These are phyloP conservation scores for Sphagnum magellanicum DNA, from an alignment of 228 moss, liverwort and hornwort genomes.

Conservation along the genomic window DNA sequence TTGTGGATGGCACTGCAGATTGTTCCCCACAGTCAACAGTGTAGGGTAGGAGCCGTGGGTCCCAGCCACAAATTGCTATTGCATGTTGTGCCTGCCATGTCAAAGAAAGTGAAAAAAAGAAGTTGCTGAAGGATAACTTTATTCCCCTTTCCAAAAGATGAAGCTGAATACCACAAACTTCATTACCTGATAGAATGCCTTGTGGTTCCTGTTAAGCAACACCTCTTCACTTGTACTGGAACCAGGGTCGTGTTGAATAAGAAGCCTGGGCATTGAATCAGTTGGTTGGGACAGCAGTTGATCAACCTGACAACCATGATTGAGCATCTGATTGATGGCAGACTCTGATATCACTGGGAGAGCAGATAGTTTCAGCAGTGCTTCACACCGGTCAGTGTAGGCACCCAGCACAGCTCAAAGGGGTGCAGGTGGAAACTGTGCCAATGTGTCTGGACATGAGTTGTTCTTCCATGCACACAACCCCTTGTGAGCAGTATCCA, in stretches of 20 bases:
- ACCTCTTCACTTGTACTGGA: slow-evolving; percentile 23
- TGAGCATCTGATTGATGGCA: slow-evolving; percentile 56
- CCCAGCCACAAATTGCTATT: slow-evolving; percentile 95
- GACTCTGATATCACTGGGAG: slow-evolving; percentile 73
- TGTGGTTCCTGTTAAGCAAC: slow-evolving; percentile 13
- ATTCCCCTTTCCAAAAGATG: too few relatives aligned
- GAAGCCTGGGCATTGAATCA: slow-evolving; percentile 27
- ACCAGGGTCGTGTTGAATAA: slow-evolving; percentile 18
- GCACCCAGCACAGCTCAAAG: slow-evolving; percentile 49
- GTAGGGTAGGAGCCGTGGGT: slow-evolving; percentile 81
- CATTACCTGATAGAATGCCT: slow-evolving; percentile 33
- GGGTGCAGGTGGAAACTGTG: slow-evolving; percentile 81
- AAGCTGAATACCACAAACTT: too few relatives aligned
- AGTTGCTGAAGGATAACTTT: too few relatives aligned
- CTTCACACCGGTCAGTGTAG: slow-evolving; percentile 70
- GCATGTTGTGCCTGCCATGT: slow-evolving; percentile 67
- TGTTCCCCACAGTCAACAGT: slow-evolving; percentile 68
- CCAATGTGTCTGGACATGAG: slow-evolving; percentile 70
- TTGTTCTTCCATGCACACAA: slow-evolving; percentile 93
- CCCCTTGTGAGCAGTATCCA: slow-evolving; percentile 82
- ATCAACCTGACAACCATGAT: slow-evolving; percentile 60
- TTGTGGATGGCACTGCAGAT: slow-evolving; percentile 26
- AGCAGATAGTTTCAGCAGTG: slow-evolving; percentile 75
- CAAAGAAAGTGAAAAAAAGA: not conserved
- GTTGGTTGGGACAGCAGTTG: slow-evolving; percentile 59